Conservation (phyloP, 345 rosid species). For the Leavenworthia alabamica region DNA sequence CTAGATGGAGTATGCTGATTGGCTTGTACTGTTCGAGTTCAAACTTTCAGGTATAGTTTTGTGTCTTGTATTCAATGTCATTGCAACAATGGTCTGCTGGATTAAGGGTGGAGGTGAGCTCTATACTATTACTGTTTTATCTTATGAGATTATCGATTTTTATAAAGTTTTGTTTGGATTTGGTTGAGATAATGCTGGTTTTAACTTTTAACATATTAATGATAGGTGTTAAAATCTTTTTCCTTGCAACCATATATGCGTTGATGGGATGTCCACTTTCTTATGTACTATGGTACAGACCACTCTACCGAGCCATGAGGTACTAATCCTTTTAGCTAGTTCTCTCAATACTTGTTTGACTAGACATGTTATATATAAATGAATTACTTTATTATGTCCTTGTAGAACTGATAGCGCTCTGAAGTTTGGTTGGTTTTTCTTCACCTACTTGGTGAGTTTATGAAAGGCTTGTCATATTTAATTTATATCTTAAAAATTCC, state of each 20-base stretch:
- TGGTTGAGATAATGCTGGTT: neutral
- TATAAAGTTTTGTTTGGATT: neutral
- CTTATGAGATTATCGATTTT: neutral
- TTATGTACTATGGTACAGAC: conserved; percentile 94
- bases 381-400: conserved; percentile 14
- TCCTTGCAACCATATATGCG: conserved; percentile 82
- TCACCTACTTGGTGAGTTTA: conserved; percentile 81
- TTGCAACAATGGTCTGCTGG: conserved; percentile 87
- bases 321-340: neutral
- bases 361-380: neutral
- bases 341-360: neutral
- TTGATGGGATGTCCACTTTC: conserved; percentile 83
- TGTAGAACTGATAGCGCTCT: conserved; percentile 97
- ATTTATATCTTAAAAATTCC: neutral
- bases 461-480: neutral
- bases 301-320: conserved; percentile 98
- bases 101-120: conserved; percentile 85
- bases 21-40: neutral
- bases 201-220: conserved; percentile 23
- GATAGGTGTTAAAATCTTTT: conserved; percentile 80
- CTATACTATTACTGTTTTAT: neutral
- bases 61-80: conserved; percentile 73
- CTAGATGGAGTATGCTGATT: neutral
- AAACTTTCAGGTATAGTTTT: conserved; percentile 68
- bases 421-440: conserved; percentile 93